Base-by-base conservation (phyloP, 2,329 filamentous ascomycete genomes). In the Rutstroemia sp. region DNA sequence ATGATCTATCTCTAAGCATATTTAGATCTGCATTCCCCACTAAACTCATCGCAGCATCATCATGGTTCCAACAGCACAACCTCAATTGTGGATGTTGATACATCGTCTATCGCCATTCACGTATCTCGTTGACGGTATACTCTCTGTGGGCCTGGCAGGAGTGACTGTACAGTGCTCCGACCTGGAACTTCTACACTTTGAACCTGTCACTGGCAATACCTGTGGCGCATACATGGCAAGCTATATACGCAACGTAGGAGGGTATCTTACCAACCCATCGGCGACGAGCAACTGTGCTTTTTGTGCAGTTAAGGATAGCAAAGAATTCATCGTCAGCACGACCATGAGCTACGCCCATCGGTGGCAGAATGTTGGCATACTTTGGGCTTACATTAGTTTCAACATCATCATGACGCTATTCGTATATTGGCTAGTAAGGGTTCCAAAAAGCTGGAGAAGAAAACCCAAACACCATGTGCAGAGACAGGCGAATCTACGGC, bases 11-110 rank as follows among this genome's bases (percentile, higher is more conserved):
- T 45, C 19, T 19, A n/a, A 2, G 8, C 1, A 9, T 3, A 39
- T 42, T n/a, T 30, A 8, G n/a, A 37, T 21, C 2, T 10, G 9
- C 1, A 16, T 23, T 4, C 14, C 6, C 8, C 10, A n/a, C 38
- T 38, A 30, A 45, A 23, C n/a, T n/a, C 0, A 8, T 23, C 9
- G 14, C 65, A 77, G 86, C 77, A 86, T 94, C 50, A 79, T 95
- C 60, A 83, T 84, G 27, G 74, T 75, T 5, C 85, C 86, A 0
- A 71, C 73, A 2, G 70, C 73, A 2, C 78, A 92, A 37, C 87
- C 88, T 0, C 74, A 80, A 5, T 91, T 92, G 77, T 92, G 88
- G 87, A 84, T 86, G 64, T 90, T 90, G 76, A 88, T 91, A 85
- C 92, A 92, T 72, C 82, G 87, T 48, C 73, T 91, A 49, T 90